phyloP scores from a whole-genome alignment of 83 land plant species.

The Diphasiastrum complanatum region DNA sequence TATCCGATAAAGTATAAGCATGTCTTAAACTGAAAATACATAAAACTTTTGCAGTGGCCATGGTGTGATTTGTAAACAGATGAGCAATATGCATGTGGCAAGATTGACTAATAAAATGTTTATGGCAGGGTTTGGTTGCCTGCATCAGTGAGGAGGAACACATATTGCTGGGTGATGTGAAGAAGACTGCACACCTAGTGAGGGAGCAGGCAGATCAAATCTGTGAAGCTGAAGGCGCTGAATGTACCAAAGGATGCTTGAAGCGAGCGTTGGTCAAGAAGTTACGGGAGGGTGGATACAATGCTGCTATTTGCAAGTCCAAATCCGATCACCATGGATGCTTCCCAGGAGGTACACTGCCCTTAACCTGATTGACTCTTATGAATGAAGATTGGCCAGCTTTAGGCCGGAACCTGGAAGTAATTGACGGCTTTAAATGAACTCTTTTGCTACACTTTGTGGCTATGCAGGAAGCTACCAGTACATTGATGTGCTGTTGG shows the following conservation, averaged over 20 bases:
- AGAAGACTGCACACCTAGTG: not conserved
- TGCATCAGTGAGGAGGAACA: slow-evolving; percentile 47
- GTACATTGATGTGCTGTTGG: slow-evolving; percentile 78
- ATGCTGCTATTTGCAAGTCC: slow-evolving; percentile 84
- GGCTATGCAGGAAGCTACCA: slow-evolving; percentile 74
- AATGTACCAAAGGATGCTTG: slow-evolving; percentile 14
- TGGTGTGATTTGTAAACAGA: not conserved
- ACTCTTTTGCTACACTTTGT: not conserved
- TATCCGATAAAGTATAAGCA: not conserved
- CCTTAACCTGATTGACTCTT: not conserved
- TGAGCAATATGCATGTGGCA: not conserved
- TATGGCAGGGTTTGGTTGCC: slow-evolving; percentile 42
- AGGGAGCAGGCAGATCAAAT: slow-evolving; percentile 37
- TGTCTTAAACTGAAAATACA: not conserved
- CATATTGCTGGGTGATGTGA: slow-evolving; percentile 50
- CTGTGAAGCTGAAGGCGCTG: slow-evolving; percentile 26
- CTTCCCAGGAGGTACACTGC: slow-evolving; percentile 47
- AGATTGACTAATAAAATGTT: not conserved
- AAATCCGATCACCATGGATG: slow-evolving; percentile 77
- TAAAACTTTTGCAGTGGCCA: not conserved
- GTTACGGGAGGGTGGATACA: slow-evolving; percentile 51
- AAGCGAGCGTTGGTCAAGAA: slow-evolving; percentile 40
- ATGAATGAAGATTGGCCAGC: not conserved
- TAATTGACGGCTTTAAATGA: too few relatives aligned
- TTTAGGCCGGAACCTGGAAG: not conserved